Evolutionary conservation across 805 yeast species (phyloP), one percentile per base, ranked within the genome.

Genomic region (Ogataea degrootiae): DNA sequence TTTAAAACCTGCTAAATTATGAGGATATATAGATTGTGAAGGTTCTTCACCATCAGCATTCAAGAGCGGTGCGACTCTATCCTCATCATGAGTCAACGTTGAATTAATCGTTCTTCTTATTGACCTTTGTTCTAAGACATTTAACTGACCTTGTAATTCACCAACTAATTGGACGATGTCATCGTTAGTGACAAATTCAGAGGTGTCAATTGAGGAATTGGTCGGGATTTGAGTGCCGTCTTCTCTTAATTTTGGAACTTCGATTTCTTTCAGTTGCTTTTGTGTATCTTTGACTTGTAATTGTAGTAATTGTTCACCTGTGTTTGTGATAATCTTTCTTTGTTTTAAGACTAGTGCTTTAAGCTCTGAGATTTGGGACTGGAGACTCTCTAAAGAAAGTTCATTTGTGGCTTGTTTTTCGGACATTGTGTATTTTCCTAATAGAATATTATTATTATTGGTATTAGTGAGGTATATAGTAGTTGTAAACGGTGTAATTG

Each of bases 111-210:
- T 70, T 64, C 98, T 75, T 53, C 86, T 75, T 39, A 87, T 76
- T 16, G 85, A 77, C 55, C 96, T 76, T 55, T 87, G 87, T 61
- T 91, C 98, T 34, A 86, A 63, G 22, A 76, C 71, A 45, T 87
- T 91, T 59, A 91, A 73, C 67, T 91, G 97, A 8, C 87, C 87
- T 66, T 91, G 97, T 47, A 91, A 69, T 65, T 91, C 98, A 11
- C 87, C 88, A 14, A 90, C 97, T 41, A 91, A 72, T 61, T 88
- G 92, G 4, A 86, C 86, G 12, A 91, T 69, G 60, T 92, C 98
- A 48, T 87, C 95, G 55, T 87, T 85, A 4, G 92, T 81, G 35
- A 83, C 87, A 53, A 75, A 83, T 52, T 84, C 88, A 4, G 75
- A 62, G 1, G 79, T 61, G 49, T 79, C 84, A 44, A 58, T 45